These are phyloP conservation scores for Phtheirospermum japonicum DNA, from an alignment of 257 asterid genomes.

Conservation along the genomic window DNA sequence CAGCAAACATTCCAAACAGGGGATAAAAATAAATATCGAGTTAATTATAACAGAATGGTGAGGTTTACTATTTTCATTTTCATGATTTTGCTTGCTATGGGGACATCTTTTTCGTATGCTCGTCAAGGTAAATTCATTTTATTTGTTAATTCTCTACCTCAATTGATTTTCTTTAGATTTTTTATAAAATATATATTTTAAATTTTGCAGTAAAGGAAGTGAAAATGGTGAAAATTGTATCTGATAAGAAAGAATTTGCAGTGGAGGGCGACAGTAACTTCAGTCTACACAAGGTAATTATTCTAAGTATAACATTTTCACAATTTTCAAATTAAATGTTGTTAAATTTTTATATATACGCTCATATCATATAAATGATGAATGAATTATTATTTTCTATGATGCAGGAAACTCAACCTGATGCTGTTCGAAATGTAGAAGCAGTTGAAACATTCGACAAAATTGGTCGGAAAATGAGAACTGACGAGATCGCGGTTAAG, in stretches of 20 bases:
- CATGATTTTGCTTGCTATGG: not conserved
- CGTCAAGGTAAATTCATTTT: not conserved
- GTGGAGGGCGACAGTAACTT: not conserved
- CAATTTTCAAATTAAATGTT: too few species aligned
- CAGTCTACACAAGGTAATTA: not conserved
- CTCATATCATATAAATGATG: too few species aligned
- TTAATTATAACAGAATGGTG: not conserved
- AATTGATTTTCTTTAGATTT: not conserved
- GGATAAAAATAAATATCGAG: not conserved
- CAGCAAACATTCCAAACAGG: not conserved
- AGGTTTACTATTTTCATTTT: not conserved
- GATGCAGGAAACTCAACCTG: slow-evolving; percentile 32
- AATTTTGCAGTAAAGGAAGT: not conserved
- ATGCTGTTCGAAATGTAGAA: slow-evolving; percentile 13
- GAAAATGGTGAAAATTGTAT: not conserved
- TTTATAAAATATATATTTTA: too few species aligned
- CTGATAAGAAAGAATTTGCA: not conserved
- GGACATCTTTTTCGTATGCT: not conserved
- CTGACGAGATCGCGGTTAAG: not conserved
- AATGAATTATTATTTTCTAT: too few species aligned
- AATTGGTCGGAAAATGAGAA: slow-evolving; percentile 38
- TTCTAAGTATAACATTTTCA: too few species aligned
- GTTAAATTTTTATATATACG: too few species aligned
- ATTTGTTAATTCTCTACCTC: too few species aligned
- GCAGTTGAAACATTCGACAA: not conserved